Percentiles rank a stretch among this genome's conserved stretches.
These are phyloP conservation scores for Miscanthus lutarioriparius DNA, from an alignment of 176 grass and related monocot genomes.

Conservation along the genomic window DNA sequence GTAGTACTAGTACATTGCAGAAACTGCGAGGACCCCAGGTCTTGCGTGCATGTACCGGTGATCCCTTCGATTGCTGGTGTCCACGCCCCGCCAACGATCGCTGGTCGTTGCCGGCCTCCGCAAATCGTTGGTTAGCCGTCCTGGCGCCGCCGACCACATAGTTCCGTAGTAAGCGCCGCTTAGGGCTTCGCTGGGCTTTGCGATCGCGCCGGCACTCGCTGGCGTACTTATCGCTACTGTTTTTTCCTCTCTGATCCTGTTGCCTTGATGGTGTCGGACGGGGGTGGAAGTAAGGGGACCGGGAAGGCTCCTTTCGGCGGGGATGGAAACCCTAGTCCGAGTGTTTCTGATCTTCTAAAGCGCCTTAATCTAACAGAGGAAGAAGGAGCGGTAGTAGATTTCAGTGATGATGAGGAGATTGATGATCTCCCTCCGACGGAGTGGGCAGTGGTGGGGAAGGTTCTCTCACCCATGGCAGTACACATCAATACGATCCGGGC, in stretches of 20 bases:
- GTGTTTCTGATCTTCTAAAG: too few relatives aligned
- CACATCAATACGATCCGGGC: neutral
- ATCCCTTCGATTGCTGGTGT: neutral
- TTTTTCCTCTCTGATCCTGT: neutral
- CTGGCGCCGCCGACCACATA: neutral
- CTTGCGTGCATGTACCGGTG: too few relatives aligned
- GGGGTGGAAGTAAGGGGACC: too few relatives aligned
- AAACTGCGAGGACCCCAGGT: too few relatives aligned
- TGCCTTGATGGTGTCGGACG: neutral
- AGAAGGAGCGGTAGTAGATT: too few relatives aligned
- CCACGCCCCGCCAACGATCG: neutral
- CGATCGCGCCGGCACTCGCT: neutral
- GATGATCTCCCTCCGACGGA: too few relatives aligned
- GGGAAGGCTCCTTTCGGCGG: too few relatives aligned
- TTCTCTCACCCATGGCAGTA: fast-evolving
- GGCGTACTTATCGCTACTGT: too few relatives aligned
- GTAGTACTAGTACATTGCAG: too few relatives aligned
- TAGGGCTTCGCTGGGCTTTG: neutral
- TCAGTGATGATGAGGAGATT: too few relatives aligned
- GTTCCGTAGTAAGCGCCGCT: neutral
- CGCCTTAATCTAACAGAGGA: too few relatives aligned
- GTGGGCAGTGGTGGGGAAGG: neutral
- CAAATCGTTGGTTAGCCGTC: neutral
- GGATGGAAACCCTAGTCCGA: too few relatives aligned
- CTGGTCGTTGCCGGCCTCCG: neutral